These are phyloP conservation scores for Claviceps quebecensis DNA, from an alignment of 2,329 filamentous ascomycete species.

Conservation along the genomic window DNA sequence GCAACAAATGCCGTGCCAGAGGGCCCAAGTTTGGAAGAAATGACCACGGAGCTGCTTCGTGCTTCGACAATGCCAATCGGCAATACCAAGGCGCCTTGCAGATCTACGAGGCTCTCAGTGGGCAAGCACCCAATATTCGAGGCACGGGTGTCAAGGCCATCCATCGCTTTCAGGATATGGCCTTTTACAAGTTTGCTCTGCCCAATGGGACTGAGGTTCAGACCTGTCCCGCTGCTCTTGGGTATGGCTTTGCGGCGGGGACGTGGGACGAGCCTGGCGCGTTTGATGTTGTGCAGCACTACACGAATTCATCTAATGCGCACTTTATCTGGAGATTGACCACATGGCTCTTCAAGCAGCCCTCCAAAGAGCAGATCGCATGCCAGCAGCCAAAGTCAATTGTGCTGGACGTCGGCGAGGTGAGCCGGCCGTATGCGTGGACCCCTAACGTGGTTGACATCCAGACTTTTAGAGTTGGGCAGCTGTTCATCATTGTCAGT, in stretches of 20 bases:
- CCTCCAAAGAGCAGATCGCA: conserved; percentile 50
- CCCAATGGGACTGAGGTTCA: conserved; percentile 55
- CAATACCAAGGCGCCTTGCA: conserved; percentile 45
- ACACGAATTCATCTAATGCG: conserved; percentile 51
- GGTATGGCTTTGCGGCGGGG: conserved; percentile 80
- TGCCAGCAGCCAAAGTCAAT: conserved; percentile 78
- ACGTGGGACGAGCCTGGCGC: conserved; percentile 79
- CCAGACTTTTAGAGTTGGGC: conserved; percentile 69
- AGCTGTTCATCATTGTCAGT: conserved; percentile 72
- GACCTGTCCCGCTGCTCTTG: conserved; percentile 75
- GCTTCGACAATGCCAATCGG: conserved; percentile 56
- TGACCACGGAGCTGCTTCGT: conserved; percentile 61
- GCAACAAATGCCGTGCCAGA: conserved; percentile 54
- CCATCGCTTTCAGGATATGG: conserved; percentile 70
- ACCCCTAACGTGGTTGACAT: conserved; percentile 80
- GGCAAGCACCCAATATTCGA: conserved; percentile 34
- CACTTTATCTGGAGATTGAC: conserved; percentile 71
- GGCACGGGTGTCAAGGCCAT: conserved; percentile 60
- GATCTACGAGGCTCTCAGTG: conserved; percentile 36
- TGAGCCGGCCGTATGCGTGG: conserved; percentile 66
- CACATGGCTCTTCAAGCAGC: conserved; percentile 53
- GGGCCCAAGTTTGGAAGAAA: conserved; percentile 52
- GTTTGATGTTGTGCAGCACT: conserved; percentile 81
- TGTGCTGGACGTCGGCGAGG: conserved; percentile 72
- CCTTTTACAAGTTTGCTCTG: conserved; percentile 56